phyloP scores from a whole-genome alignment of 805 yeast genomes.

The Candida dendrica region DNA sequence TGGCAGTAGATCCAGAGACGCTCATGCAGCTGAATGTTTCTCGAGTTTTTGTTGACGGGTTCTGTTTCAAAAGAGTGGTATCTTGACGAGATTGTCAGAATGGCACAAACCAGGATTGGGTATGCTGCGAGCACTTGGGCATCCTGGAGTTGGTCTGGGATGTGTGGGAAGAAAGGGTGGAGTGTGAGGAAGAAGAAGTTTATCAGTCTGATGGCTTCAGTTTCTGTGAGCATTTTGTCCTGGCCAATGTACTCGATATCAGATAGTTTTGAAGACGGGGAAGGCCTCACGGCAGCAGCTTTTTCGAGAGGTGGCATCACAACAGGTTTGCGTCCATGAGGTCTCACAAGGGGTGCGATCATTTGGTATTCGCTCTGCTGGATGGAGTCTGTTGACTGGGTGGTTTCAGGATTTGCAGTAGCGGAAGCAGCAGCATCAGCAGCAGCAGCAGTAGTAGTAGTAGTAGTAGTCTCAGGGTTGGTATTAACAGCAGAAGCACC shows the following conservation, averaged over 20 bases:
- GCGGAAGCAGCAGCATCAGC: conserved; percentile 5
- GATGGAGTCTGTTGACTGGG: conserved; percentile 4
- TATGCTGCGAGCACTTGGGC: conserved; percentile 63
- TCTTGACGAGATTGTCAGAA: conserved; percentile 72
- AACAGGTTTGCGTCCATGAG: conserved; percentile 15
- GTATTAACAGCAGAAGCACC: too few species aligned
- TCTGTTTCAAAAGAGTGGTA: conserved; percentile 54
- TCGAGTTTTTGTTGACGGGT: conserved; percentile 23
- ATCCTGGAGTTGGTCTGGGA: conserved; percentile 67
- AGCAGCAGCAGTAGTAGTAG: not conserved
- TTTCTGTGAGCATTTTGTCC: conserved; percentile 49
- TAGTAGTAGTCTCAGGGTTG: not conserved
- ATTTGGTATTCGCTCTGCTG: conserved; percentile 2
- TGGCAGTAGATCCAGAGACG: conserved; percentile 82
- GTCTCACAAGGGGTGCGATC: conserved; percentile 20
- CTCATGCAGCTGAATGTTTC: conserved; percentile 65
- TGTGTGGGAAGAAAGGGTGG: conserved; percentile 87
- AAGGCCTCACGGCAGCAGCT: conserved; percentile 24
- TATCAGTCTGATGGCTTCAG: conserved; percentile 52
- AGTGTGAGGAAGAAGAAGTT: conserved; percentile 63
- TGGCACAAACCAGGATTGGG: conserved; percentile 75
- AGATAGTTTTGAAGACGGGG: conserved; percentile 32
- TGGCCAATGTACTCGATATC: conserved; percentile 61
- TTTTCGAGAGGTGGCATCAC: conserved; percentile 25
- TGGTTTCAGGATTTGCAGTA: conserved; percentile 14